Conservation (phyloP, 129 eudicot genomes). For the Pulicaria dysenterica region DNA sequence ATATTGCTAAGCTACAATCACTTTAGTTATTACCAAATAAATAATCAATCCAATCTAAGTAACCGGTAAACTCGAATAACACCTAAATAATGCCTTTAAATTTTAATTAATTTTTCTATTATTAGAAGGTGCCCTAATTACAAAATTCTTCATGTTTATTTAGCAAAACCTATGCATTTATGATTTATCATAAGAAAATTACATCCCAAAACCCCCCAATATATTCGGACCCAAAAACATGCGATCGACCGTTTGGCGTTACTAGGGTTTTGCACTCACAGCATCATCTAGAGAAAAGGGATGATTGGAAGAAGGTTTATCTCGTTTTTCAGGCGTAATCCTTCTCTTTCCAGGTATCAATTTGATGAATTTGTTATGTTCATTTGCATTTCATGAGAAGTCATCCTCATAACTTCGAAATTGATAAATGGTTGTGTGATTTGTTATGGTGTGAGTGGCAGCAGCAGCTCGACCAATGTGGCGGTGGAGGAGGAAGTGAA, state of each 20-base stretch:
- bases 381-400: not conserved
- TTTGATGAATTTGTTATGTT: not conserved
- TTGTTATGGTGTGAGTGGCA: not conserved
- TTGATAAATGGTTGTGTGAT: constrained; percentile 10
- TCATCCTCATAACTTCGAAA: not conserved
- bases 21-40: no score
- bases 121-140: no score
- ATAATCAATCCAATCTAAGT: no score
- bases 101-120: no score
- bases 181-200: no score
- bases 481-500: constrained; percentile 46
- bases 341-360: constrained; percentile 37
- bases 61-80: no score
- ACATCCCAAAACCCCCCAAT: no score
- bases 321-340: constrained; percentile 53
- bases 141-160: no score
- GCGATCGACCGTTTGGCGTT: constrained; percentile 26
- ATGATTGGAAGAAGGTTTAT: constrained; percentile 68
- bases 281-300: not conserved
- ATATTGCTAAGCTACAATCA: no score
- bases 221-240: not conserved
- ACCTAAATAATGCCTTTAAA: no score
- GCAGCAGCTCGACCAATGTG: constrained; percentile 34
- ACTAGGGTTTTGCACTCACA: constrained; percentile 39
- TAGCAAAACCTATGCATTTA: no score